phyloP scores from a whole-genome alignment of 345 rosid species.

The Melaleuca alternifolia region DNA sequence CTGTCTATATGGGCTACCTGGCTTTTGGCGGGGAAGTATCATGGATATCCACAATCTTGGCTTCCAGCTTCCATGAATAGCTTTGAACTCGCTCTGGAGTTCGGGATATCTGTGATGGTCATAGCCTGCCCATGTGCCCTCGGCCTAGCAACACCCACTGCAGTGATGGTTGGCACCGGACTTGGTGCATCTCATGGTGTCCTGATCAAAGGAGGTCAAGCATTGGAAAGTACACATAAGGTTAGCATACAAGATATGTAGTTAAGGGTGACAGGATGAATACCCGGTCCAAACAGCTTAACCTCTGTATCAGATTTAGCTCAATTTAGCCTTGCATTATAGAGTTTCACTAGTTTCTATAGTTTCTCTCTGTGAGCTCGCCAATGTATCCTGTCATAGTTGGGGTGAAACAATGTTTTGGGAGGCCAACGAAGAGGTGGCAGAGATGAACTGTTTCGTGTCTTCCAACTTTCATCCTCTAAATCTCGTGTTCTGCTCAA shows the following conservation, averaged over 20 bases:
- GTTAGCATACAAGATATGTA: slow-evolving; percentile 13
- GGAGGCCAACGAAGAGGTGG: background rate
- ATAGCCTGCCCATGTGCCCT: slow-evolving; percentile 96
- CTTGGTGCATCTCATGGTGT: slow-evolving; percentile 92
- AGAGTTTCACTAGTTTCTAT: background rate
- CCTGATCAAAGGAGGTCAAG: slow-evolving; percentile 84
- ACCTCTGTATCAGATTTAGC: background rate
- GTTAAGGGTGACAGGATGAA: background rate
- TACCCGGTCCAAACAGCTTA: background rate
- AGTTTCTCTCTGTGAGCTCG: background rate
- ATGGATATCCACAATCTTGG: slow-evolving; percentile 72
- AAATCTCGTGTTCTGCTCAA: background rate
- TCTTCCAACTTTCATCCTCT: background rate
- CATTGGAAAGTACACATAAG: slow-evolving; percentile 70
- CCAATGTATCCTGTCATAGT: background rate
- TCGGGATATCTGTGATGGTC: slow-evolving; percentile 94
- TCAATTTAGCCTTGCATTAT: background rate
- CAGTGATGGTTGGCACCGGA: slow-evolving; percentile 97
- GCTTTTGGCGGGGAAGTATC: slow-evolving; percentile 64
- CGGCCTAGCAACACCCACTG: slow-evolving; percentile 88
- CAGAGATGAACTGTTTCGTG: background rate
- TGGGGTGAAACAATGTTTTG: background rate
- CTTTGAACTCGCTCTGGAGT: slow-evolving; percentile 79
- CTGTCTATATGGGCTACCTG: slow-evolving; percentile 74
- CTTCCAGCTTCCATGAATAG: slow-evolving; percentile 82